Evolutionary conservation across 2,329 filamentous ascomycete species (phyloP).

Genomic region (Epicoccum nigrum): DNA sequence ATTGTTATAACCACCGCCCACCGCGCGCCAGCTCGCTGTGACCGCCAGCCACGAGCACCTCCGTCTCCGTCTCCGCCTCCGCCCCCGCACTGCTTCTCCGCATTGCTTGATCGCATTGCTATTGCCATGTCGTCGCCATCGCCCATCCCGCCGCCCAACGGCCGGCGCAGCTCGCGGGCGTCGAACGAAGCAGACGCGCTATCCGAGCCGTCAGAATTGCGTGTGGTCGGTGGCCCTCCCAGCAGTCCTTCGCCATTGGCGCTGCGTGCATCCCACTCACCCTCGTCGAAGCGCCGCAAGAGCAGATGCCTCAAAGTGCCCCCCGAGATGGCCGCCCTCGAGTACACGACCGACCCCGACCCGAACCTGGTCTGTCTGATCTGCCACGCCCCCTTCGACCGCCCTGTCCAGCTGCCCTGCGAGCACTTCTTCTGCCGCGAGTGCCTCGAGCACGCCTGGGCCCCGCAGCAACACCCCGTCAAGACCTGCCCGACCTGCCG

Average conservation of each 20-base stretch:
- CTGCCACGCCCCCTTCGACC: constrained; percentile 67
- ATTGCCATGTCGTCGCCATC: constrained; percentile 46
- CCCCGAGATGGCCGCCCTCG: constrained; percentile 63
- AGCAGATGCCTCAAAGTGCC: constrained; percentile 41
- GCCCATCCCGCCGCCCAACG: constrained; percentile 45
- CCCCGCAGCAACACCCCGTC: constrained; percentile 35
- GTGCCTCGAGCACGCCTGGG: constrained; percentile 57
- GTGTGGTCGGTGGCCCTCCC: constrained; percentile 48
- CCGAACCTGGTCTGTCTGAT: constrained; percentile 68
- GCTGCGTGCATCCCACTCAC: constrained; percentile 47
- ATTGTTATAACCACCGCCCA: constrained; percentile 6
- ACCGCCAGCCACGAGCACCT: constrained; percentile 11
- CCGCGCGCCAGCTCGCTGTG: not conserved
- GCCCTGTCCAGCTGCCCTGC: constrained; percentile 63
- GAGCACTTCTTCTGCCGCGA: constrained; percentile 69
- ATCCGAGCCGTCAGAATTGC: constrained; percentile 31
- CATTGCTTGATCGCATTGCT: not conserved
- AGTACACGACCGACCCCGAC: constrained; percentile 63
- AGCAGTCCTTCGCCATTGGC: constrained; percentile 47
- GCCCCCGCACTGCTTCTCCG: constrained; percentile 9
- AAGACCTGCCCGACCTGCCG: constrained; percentile 64
- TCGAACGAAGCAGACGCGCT: constrained; percentile 27
- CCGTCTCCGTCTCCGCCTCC: constrained; percentile 2
- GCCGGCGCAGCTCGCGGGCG: constrained; percentile 44
- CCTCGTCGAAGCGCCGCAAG: constrained; percentile 44